These are phyloP conservation scores for Piloderma croceum DNA, from an alignment of 768 basidiomycete genomes.

Conservation along the genomic window DNA sequence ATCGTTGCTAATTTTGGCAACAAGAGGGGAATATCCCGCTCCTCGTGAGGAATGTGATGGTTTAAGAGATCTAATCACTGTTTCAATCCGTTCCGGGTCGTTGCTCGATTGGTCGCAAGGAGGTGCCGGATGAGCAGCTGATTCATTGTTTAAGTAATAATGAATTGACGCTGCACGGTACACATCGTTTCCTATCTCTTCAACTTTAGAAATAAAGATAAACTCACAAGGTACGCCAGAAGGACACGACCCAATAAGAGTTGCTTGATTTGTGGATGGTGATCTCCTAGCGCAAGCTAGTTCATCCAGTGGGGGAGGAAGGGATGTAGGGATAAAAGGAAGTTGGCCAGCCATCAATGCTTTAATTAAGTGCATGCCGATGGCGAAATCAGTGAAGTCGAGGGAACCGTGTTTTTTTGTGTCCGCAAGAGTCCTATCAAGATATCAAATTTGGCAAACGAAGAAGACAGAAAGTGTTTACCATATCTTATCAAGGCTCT, in stretches of 20 bases:
- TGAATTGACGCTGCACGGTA: slow-evolving; percentile 25
- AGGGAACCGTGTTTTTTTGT: slow-evolving; percentile 86
- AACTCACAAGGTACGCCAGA: background rate
- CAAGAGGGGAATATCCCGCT: no score
- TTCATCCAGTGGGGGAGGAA: slow-evolving; percentile 85
- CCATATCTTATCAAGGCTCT: slow-evolving; percentile 92
- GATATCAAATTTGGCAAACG: background rate
- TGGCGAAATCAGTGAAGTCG: slow-evolving; percentile 86
- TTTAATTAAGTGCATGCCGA: slow-evolving; percentile 96
- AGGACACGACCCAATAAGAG: slow-evolving; percentile 45
- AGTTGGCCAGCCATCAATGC: slow-evolving; percentile 79
- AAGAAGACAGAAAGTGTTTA: slow-evolving; percentile 20
- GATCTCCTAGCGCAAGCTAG: slow-evolving; percentile 55
- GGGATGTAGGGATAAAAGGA: slow-evolving; percentile 59
- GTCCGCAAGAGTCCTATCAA: slow-evolving; percentile 83
- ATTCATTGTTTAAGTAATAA: slow-evolving; percentile 75
- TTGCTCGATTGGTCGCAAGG: slow-evolving; percentile 68
- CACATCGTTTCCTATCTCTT: background rate
- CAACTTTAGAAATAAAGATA: background rate
- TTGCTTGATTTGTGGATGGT: slow-evolving; percentile 49
- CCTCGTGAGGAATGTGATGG: no score
- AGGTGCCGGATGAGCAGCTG: slow-evolving; percentile 50
- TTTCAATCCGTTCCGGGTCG: no score
- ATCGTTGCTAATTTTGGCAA: no score
- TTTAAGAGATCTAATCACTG: no score